phyloP scores from a whole-genome alignment of 441 rosid species.

The Pelargonium fulgidum region DNA sequence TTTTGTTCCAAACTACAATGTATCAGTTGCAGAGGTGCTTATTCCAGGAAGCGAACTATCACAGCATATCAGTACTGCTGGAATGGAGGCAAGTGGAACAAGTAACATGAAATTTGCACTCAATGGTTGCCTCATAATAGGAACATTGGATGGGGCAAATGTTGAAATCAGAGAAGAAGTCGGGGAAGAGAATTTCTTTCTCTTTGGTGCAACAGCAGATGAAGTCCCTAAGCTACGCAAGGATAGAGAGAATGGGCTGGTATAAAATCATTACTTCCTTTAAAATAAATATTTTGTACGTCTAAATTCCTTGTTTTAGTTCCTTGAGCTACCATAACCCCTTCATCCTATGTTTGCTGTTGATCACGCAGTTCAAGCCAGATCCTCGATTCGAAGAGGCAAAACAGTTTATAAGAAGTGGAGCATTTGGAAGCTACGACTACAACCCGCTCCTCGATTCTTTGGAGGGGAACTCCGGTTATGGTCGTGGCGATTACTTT shows the following conservation, averaged over 20 bases:
- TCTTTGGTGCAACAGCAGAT: slow-evolving; percentile 79
- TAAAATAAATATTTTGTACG: background rate
- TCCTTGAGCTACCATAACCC: background rate
- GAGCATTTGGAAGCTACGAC: slow-evolving; percentile 63
- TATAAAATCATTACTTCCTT: slow-evolving; percentile 17
- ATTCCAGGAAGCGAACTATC: slow-evolving; percentile 98
- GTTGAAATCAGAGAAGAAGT: slow-evolving; percentile 93
- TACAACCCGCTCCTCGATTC: slow-evolving; percentile 75
- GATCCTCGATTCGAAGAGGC: slow-evolving; percentile 82
- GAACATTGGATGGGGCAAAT: slow-evolving; percentile 96
- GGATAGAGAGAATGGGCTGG: slow-evolving; percentile 87
- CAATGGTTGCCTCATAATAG: slow-evolving; percentile 88
- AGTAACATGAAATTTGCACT: slow-evolving; percentile 98
- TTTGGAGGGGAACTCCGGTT: slow-evolving; percentile 87
- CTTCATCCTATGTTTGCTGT: slow-evolving; percentile 10
- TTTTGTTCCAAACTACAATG: slow-evolving; percentile 92
- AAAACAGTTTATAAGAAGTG: slow-evolving; percentile 60
- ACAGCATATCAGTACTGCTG: slow-evolving; percentile 97
- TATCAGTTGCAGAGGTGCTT: slow-evolving; percentile 88
- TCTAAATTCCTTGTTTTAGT: background rate
- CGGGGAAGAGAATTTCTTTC: slow-evolving; percentile 90
- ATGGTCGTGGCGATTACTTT: slow-evolving; percentile 82
- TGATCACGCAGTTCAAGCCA: slow-evolving; percentile 62
- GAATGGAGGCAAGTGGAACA: slow-evolving; percentile 99
- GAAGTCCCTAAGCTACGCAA: slow-evolving; percentile 75